phyloP scores from a whole-genome alignment of 1,284 basidiomycete species.

The Ustilago bromivora region DNA sequence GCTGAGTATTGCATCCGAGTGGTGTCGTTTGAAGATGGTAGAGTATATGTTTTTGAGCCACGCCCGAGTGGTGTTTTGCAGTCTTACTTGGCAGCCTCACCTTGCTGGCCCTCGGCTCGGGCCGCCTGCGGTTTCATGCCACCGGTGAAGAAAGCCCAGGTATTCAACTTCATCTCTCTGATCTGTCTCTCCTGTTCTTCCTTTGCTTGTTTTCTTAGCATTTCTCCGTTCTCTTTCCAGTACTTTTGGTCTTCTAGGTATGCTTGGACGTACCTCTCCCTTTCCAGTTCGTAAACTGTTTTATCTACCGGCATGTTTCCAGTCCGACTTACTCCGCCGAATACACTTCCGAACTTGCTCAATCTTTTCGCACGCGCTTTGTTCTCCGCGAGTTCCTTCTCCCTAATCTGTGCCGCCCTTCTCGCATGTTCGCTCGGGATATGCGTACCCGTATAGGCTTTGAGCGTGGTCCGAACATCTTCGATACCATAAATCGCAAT shows the following conservation, averaged over 20 bases:
- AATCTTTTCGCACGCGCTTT: slow-evolving; percentile 28
- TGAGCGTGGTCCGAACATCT: slow-evolving; percentile 87
- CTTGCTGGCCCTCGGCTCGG: not conserved
- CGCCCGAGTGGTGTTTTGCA: not conserved
- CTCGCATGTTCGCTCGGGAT: slow-evolving; percentile 91
- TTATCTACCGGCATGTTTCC: slow-evolving; percentile 34
- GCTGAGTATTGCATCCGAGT: not conserved
- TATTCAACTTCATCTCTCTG: slow-evolving; percentile 71
- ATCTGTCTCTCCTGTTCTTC: slow-evolving; percentile 84
- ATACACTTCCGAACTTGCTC: slow-evolving; percentile 71
- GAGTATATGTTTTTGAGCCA: not conserved
- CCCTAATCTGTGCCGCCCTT: slow-evolving; percentile 78
- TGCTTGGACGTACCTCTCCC: slow-evolving; percentile 83
- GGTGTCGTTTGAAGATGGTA: not conserved
- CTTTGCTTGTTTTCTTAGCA: slow-evolving; percentile 82
- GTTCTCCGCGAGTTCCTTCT: slow-evolving; percentile 74
- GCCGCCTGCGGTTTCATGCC: slow-evolving; percentile 23
- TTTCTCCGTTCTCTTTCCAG: slow-evolving; percentile 82
- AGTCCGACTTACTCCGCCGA: slow-evolving; percentile 72
- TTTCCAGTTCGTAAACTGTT: slow-evolving; percentile 91
- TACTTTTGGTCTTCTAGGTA: slow-evolving; percentile 91
- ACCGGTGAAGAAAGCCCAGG: slow-evolving; percentile 59
- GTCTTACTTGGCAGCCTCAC: not conserved
- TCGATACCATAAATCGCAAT: slow-evolving; percentile 70
- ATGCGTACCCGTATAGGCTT: slow-evolving; percentile 86